Conservation (phyloP, 1,139 yeast genomes). For the Citeromyces hawaiiensis region DNA sequence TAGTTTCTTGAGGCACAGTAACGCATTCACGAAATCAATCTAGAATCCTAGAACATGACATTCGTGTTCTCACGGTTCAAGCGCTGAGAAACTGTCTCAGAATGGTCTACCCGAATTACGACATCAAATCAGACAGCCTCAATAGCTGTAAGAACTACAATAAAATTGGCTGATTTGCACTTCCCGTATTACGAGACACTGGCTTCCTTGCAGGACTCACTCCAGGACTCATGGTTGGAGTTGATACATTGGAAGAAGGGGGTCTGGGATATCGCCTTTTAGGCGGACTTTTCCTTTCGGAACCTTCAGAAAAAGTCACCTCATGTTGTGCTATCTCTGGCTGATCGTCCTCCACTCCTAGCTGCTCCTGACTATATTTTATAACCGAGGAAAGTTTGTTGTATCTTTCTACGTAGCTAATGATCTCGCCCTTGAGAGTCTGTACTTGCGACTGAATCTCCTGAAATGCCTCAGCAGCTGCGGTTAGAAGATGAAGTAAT, state of each 20-base stretch:
- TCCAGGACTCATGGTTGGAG: constrained; percentile 1
- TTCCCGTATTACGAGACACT: not conserved
- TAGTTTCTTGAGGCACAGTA: too few species aligned
- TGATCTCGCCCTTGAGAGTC: not conserved
- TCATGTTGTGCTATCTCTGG: not conserved
- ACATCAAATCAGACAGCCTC: too few species aligned
- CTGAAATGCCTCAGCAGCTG: not conserved
- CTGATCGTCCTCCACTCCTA: not conserved
- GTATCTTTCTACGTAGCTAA: not conserved
- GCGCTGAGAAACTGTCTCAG: too few species aligned
- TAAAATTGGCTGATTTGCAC: not conserved
- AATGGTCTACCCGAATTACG: too few species aligned
- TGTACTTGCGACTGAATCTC: not conserved
- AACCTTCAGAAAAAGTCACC: not conserved
- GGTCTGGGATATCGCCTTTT: not conserved
- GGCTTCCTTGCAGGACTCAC: not conserved
- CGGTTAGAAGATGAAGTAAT: not conserved
- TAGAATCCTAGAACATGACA: too few species aligned
- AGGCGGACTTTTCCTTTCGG: not conserved
- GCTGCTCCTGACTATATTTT: not conserved
- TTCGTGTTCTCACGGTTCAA: too few species aligned
- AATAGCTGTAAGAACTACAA: too few species aligned
- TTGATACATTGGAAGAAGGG: not conserved
- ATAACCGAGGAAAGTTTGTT: not conserved
- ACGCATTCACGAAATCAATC: too few species aligned